Conservation (phyloP, 495 filamentous ascomycete genomes). For the Aspergillus nidulans region DNA sequence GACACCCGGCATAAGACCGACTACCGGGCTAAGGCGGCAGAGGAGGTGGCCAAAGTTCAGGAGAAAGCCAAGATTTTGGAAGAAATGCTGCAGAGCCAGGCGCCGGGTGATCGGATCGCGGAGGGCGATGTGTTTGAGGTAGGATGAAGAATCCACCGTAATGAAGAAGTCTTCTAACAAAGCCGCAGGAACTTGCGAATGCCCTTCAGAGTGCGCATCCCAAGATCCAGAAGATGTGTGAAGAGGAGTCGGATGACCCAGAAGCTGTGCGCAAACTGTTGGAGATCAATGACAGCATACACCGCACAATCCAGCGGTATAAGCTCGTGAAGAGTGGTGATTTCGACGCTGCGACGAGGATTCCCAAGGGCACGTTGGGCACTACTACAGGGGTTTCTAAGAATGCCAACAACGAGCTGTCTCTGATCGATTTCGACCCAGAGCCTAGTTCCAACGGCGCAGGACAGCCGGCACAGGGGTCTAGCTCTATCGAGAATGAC, state of each 20-base stretch:
- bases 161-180: neutral
- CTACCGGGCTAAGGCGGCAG: constrained; percentile 94
- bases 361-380: constrained; percentile 78
- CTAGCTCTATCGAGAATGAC: constrained; percentile 56
- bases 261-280: constrained; percentile 93
- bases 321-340: constrained; percentile 93
- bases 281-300: constrained; percentile 98
- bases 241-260: constrained; percentile 94
- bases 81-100: constrained; percentile 82
- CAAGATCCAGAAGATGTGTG: constrained; percentile 99
- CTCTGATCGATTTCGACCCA: constrained; percentile 83
- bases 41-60: constrained; percentile 89
- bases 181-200: constrained; percentile 71
- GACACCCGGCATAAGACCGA: constrained; percentile 94
- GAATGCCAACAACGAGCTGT: constrained; percentile 78
- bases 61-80: constrained; percentile 87
- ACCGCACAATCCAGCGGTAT: constrained; percentile 91
- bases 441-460: constrained; percentile 50
- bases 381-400: constrained; percentile 66
- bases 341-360: constrained; percentile 76
- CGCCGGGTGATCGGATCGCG: constrained; percentile 73
- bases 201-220: constrained; percentile 91
- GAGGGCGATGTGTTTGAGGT: constrained; percentile 94
- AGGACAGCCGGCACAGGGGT: constrained; percentile 29
- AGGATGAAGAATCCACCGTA: constrained; percentile 11